phyloP scores from a whole-genome alignment of 2,329 filamentous ascomycete genomes.

The Pochonia chlamydosporia region DNA sequence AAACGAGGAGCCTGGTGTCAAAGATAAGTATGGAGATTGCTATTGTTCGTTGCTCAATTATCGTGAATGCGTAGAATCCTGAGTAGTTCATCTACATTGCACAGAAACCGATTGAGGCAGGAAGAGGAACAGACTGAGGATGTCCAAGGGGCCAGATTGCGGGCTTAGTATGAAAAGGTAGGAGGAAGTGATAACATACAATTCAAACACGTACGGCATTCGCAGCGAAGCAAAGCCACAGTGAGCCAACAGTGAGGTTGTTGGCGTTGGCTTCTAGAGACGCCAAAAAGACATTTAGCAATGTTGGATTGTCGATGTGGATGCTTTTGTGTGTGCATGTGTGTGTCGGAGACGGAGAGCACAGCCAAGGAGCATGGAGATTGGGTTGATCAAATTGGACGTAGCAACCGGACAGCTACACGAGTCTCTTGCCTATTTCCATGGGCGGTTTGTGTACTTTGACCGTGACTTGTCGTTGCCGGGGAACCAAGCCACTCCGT shows the following conservation, averaged over 20 bases:
- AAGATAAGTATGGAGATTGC: too few relatives aligned
- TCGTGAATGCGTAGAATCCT: too few relatives aligned
- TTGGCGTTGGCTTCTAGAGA: background rate
- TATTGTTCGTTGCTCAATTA: too few relatives aligned
- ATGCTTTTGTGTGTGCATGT: slow-evolving; percentile 7
- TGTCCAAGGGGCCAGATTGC: too few relatives aligned
- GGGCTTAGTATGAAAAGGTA: too few relatives aligned
- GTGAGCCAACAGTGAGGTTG: background rate
- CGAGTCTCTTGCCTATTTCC: slow-evolving; percentile 7
- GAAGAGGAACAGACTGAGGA: too few relatives aligned
- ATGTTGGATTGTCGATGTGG: slow-evolving; percentile 18
- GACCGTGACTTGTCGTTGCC: slow-evolving; percentile 19
- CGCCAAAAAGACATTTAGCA: slow-evolving; percentile 17
- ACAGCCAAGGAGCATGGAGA: background rate
- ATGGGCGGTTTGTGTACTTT: slow-evolving; percentile 29
- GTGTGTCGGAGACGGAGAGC: background rate
- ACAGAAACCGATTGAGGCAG: too few relatives aligned
- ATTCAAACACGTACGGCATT: slow-evolving; percentile 20
- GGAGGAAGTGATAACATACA: slow-evolving; percentile 16
- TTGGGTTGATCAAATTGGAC: slow-evolving; percentile 2
- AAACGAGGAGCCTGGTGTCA: background rate
- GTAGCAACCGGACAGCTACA: slow-evolving; percentile 11
- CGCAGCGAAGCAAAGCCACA: slow-evolving; percentile 14
- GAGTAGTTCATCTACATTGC: too few relatives aligned
- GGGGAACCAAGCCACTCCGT: slow-evolving; percentile 10